These are phyloP conservation scores for Phytophthora sansomeana DNA, from an alignment of 352 stramenopile genomes.

Conservation along the genomic window DNA sequence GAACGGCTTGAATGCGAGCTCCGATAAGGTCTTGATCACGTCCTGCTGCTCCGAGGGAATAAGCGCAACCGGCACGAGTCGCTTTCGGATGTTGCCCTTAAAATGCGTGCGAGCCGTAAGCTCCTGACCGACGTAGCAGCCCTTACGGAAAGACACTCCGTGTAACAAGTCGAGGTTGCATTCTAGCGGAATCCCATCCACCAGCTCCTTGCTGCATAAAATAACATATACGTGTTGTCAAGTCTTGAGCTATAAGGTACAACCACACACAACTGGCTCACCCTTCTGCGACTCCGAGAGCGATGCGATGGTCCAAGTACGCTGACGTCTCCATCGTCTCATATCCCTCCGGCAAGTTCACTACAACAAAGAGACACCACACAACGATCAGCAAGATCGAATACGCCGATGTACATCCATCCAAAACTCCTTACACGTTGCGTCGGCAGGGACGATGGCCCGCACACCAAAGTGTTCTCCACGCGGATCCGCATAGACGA, in stretches of 20 bases:
- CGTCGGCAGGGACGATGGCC: slow-evolving; percentile 53
- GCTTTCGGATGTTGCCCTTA: slow-evolving; percentile 89
- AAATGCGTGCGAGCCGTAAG: slow-evolving; percentile 95
- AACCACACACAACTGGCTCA: slow-evolving; percentile 33
- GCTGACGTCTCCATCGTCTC: slow-evolving; percentile 45
- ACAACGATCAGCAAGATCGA: slow-evolving; percentile 13
- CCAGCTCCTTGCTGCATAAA: slow-evolving; percentile 67
- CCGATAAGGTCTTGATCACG: slow-evolving; percentile 53
- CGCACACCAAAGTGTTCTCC: slow-evolving; percentile 70
- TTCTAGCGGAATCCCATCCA: slow-evolving; percentile 91
- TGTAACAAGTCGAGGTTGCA: slow-evolving; percentile 93
- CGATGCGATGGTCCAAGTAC: slow-evolving; percentile 73
- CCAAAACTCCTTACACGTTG: slow-evolving; percentile 39
- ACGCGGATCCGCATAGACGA: slow-evolving; percentile 72
- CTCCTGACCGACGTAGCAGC: slow-evolving; percentile 96
- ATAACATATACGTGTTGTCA: slow-evolving; percentile 12
- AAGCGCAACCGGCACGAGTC: slow-evolving; percentile 77
- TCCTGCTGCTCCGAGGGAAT: slow-evolving; percentile 60
- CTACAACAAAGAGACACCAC: slow-evolving; percentile 39
- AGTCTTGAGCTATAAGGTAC: neutral
- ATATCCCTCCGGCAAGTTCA: slow-evolving; percentile 58
- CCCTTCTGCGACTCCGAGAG: slow-evolving; percentile 80
- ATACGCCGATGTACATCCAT: neutral
- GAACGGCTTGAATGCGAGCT: slow-evolving; percentile 71
- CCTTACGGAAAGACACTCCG: slow-evolving; percentile 94